A percentile compares a stretch with the other conserved stretches of the same genome.
Evolutionary conservation across 2,329 filamentous ascomycete species (phyloP).

Genomic region (Hypoxylon sp.): DNA sequence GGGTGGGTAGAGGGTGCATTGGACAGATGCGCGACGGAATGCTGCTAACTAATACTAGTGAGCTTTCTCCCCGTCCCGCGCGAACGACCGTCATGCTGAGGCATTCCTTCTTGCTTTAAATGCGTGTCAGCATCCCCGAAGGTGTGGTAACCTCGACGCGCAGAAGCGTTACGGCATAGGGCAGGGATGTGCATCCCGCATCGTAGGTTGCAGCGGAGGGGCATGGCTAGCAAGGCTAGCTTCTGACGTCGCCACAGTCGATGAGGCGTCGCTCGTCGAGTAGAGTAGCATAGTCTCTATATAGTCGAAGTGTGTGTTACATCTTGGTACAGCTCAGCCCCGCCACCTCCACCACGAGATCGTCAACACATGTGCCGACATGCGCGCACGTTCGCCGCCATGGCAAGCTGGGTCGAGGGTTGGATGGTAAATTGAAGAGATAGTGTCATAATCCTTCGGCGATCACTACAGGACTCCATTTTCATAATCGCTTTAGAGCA

Average conservation of each 20-base stretch:
- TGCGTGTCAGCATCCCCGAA: constrained; percentile 26
- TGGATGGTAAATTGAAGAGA: not conserved
- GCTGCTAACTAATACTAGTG: constrained; percentile 11
- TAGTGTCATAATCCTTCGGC: constrained; percentile 14
- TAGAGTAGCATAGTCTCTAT: constrained; percentile 1
- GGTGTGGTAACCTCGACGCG: constrained; percentile 28
- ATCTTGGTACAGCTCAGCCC: constrained; percentile 10
- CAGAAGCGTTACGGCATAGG: constrained; percentile 36
- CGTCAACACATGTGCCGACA: constrained; percentile 19
- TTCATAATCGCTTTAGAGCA: not conserved
- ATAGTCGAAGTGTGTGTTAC: constrained; percentile 18
- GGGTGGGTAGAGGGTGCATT: constrained; percentile 26
- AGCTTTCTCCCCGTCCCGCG: constrained; percentile 15
- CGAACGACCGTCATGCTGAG: constrained; percentile 11
- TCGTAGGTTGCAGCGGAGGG: constrained; percentile 14
- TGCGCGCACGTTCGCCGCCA: not conserved
- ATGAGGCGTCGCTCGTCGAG: constrained; percentile 3
- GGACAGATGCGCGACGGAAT: constrained; percentile 9
- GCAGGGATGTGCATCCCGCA: constrained; percentile 40
- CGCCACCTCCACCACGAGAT: constrained; percentile 30
- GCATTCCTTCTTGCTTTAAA: constrained; percentile 37
- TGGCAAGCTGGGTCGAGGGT: not conserved
- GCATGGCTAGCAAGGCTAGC: constrained; percentile 26
- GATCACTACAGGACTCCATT: not conserved
- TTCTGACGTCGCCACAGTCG: constrained; percentile 20